These are phyloP conservation scores for Kazachstania kunashirensis DNA, from an alignment of 805 yeast genomes.

Conservation along the genomic window DNA sequence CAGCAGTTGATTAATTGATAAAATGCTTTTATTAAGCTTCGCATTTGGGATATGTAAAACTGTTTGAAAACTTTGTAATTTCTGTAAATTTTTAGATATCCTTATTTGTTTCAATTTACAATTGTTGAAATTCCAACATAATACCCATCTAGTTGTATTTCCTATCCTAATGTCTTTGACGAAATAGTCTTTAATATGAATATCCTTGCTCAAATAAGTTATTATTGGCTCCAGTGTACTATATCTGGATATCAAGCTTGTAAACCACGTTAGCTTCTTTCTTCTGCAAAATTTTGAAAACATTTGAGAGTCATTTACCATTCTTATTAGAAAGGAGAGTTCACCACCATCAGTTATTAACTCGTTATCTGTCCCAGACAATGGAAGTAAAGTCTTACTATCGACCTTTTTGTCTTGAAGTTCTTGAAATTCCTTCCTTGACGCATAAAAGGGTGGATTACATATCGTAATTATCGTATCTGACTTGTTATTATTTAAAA, in stretches of 20 bases:
- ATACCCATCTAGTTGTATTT: background rate
- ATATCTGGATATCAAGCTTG: background rate
- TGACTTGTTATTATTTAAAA: background rate
- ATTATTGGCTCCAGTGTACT: background rate
- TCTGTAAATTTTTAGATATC: background rate
- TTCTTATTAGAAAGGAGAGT: background rate
- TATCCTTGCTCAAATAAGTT: background rate
- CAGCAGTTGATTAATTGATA: background rate
- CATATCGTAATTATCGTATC: background rate
- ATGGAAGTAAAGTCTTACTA: background rate
- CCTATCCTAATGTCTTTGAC: background rate
- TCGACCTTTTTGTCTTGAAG: background rate
- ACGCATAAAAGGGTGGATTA: conserved; percentile 3
- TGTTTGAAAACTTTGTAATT: background rate
- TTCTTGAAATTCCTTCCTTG: background rate
- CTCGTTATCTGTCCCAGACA: background rate
- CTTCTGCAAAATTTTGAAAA: background rate
- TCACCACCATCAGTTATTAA: conserved; percentile 2
- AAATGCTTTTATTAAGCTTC: background rate
- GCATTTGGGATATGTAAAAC: background rate
- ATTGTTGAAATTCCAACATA: conserved; percentile 1
- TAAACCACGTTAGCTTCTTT: background rate
- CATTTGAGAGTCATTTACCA: background rate
- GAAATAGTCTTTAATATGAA: background rate
- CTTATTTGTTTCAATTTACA: background rate